Evolutionary conservation across 352 stramenopile genomes (phyloP).

Genomic region (Pythium periplocum): DNA sequence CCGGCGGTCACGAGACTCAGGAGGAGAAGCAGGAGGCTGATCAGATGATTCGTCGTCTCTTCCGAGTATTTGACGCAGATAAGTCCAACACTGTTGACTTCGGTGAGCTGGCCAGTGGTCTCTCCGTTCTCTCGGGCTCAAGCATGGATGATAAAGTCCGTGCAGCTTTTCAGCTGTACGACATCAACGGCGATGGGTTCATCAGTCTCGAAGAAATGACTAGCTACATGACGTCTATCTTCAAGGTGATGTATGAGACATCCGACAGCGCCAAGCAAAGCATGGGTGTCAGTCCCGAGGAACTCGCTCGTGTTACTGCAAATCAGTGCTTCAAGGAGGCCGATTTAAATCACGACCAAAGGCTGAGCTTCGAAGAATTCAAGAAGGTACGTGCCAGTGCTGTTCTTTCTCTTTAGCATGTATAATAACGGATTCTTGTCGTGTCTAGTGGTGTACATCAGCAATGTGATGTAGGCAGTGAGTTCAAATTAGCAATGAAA

Average conservation of each 20-base stretch:
- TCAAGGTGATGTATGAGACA: constrained; percentile 88
- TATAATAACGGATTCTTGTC: too few species aligned
- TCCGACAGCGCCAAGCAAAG: constrained; percentile 70
- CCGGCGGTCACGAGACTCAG: constrained; percentile 53
- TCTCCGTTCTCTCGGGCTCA: constrained; percentile 81
- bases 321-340: constrained; percentile 83
- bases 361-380: constrained; percentile 87
- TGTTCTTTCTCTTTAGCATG: background rate
- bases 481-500: background rate
- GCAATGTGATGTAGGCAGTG: constrained; percentile 4
- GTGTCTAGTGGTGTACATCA: constrained; percentile 13
- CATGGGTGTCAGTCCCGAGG: constrained; percentile 68
- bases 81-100: constrained; percentile 86
- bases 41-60: constrained; percentile 75
- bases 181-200: constrained; percentile 81
- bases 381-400: constrained; percentile 56
- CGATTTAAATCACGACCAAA: constrained; percentile 78
- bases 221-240: constrained; percentile 87
- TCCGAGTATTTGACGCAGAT: constrained; percentile 80
- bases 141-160: constrained; percentile 85
- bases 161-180: constrained; percentile 82
- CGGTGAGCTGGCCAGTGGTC: constrained; percentile 74
- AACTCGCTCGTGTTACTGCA: constrained; percentile 74
- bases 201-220: constrained; percentile 86
- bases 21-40: constrained; percentile 78